Evolutionary conservation across 352 stramenopile species (phyloP).

Genomic region (Globisporangium cederbergense): DNA sequence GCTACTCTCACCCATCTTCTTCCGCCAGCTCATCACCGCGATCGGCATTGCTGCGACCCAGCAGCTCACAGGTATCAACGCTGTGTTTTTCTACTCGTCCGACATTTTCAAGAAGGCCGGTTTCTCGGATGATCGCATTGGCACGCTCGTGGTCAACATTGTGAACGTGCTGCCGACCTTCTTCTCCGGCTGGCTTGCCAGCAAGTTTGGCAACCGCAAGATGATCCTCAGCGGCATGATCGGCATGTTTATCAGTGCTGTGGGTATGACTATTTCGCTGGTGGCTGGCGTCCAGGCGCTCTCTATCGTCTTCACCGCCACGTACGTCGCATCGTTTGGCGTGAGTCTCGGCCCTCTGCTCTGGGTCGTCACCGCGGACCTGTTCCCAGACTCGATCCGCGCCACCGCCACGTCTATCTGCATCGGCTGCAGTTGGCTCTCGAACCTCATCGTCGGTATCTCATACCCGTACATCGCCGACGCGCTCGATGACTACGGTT

Average conservation of each 20-base stretch:
- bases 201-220: slow-evolving; percentile 42
- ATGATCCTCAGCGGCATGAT: slow-evolving; percentile 44
- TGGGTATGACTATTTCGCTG: slow-evolving; percentile 52
- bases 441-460: slow-evolving; percentile 32
- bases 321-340: slow-evolving; percentile 59
- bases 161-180: slow-evolving; percentile 40
- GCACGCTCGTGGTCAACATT: slow-evolving; percentile 37
- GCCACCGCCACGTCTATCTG: slow-evolving; percentile 37
- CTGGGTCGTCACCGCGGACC: slow-evolving; percentile 51
- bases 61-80: slow-evolving; percentile 62
- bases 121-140: slow-evolving; percentile 35
- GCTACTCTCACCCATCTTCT: slow-evolving; percentile 33
- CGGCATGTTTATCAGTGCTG: slow-evolving; percentile 39
- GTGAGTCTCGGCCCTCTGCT: slow-evolving; percentile 64
- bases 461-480: slow-evolving; percentile 37
- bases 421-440: slow-evolving; percentile 26
- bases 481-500: slow-evolving; percentile 26
- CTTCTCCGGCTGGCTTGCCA: slow-evolving; percentile 33
- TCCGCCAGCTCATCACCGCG: too few species aligned
- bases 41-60: slow-evolving; percentile 16
- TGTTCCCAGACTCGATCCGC: slow-evolving; percentile 57
- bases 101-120: slow-evolving; percentile 37
- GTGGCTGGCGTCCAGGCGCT: slow-evolving; percentile 20
- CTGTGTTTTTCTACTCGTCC: slow-evolving; percentile 51
- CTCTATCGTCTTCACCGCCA: slow-evolving; percentile 52